Conservation (phyloP, 2,329 filamentous ascomycete genomes). For the Grosmannia huntii region DNA sequence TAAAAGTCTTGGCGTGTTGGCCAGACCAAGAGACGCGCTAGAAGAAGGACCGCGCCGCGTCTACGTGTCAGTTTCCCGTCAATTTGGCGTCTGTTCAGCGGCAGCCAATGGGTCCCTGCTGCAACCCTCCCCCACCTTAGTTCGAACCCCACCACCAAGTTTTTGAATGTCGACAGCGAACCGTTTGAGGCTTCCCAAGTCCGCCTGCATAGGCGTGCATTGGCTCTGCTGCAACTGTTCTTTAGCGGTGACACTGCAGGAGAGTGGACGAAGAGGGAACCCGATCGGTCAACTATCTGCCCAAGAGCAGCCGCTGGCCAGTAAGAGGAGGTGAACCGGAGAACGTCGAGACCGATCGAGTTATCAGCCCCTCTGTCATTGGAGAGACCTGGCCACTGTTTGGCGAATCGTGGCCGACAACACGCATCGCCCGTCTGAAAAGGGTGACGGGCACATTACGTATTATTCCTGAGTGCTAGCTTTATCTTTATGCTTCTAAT, state of each 20-base stretch:
- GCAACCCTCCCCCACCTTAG: constrained; percentile 1
- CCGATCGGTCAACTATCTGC: background rate
- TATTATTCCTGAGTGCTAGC: background rate
- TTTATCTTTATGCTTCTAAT: background rate
- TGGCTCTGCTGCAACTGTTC: background rate
- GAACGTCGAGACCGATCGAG: constrained; percentile 1
- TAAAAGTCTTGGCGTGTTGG: background rate
- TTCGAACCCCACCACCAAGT: background rate
- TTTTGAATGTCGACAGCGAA: constrained; percentile 18
- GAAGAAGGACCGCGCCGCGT: constrained; percentile 8
- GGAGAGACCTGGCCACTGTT: background rate
- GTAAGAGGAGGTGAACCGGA: constrained; percentile 8
- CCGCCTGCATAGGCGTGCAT: background rate
- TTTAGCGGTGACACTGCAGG: background rate
- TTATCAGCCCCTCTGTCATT: too few relatives aligned
- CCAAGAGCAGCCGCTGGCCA: constrained; percentile 2
- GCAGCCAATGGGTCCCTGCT: constrained; percentile 6
- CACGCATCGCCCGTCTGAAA: background rate
- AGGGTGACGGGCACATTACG: background rate
- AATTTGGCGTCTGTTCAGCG: constrained; percentile 11
- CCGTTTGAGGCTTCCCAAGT: constrained; percentile 5
- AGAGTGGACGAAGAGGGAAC: background rate
- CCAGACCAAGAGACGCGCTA: constrained; percentile 1
- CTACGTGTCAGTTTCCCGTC: constrained; percentile 15
- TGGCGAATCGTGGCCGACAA: background rate